phyloP scores from a whole-genome alignment of 2,329 filamentous ascomycete species.

The Geosmithia putterillii region DNA sequence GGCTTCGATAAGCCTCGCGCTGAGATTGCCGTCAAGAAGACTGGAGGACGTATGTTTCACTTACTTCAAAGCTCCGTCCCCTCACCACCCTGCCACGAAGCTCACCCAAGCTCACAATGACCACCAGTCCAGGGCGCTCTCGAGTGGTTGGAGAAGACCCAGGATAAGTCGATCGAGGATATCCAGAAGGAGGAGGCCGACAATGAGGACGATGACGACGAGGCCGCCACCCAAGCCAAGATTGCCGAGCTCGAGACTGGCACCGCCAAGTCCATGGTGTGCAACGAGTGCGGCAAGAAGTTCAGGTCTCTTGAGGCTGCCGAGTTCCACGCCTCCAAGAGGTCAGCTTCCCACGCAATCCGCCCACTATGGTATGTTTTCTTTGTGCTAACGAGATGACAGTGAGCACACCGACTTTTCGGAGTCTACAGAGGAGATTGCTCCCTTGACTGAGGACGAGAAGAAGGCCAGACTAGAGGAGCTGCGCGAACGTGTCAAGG shows the following conservation, averaged over 20 bases:
- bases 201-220: constrained; percentile 33
- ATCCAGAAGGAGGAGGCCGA: constrained; percentile 41
- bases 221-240: constrained; percentile 36
- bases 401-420: constrained; percentile 82
- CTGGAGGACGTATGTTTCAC: constrained; percentile 56
- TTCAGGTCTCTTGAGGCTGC: constrained; percentile 74
- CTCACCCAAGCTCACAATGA: not conserved
- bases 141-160: constrained; percentile 88
- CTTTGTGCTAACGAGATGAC: constrained; percentile 4
- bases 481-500: constrained; percentile 57
- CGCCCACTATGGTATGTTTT: not conserved
- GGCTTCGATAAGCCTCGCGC: constrained; percentile 76
- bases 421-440: constrained; percentile 86
- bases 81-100: not conserved
- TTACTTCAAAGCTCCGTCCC: not conserved
- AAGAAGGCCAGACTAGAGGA: constrained; percentile 71
- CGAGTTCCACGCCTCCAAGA: constrained; percentile 84
- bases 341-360: constrained; percentile 29
- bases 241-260: constrained; percentile 57
- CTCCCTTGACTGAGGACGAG: constrained; percentile 82
- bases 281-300: constrained; percentile 89
- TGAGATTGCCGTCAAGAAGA: constrained; percentile 72
- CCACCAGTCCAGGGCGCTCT: constrained; percentile 72
- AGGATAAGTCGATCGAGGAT: constrained; percentile 77
- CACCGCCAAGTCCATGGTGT: constrained; percentile 71